A percentile compares a stretch with the other conserved stretches of the same genome.
These are phyloP conservation scores for Diddensiella caesifluorescens DNA, from an alignment of 805 yeast species.

Conservation along the genomic window DNA sequence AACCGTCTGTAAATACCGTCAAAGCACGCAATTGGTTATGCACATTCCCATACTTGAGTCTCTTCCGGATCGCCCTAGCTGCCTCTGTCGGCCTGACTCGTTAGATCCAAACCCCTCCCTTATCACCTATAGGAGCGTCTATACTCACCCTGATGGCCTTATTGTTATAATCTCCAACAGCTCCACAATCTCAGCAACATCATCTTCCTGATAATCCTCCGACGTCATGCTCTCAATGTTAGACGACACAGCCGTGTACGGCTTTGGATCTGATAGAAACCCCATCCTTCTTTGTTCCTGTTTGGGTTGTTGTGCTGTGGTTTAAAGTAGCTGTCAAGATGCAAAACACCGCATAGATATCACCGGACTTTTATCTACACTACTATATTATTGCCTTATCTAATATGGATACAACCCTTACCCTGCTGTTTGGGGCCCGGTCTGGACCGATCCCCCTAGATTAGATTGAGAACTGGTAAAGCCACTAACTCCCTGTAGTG, in stretches of 20 bases:
- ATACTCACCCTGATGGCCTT: conserved; percentile 36
- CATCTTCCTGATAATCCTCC: conserved; percentile 32
- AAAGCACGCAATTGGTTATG: conserved; percentile 65
- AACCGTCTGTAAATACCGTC: conserved; percentile 32
- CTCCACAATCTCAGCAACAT: conserved; percentile 49
- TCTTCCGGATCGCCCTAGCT: conserved; percentile 85
- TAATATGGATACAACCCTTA: too few relatives aligned
- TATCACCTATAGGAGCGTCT: too few relatives aligned
- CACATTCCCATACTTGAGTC: conserved; percentile 73
- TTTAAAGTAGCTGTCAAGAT: too few relatives aligned
- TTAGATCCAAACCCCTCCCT: conserved; percentile 12
- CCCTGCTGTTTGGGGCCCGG: too few relatives aligned
- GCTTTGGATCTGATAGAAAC: conserved; percentile 34
- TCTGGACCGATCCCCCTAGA: too few relatives aligned
- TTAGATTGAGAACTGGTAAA: too few relatives aligned
- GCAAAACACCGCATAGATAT: too few relatives aligned
- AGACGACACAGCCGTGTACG: conserved; percentile 40
- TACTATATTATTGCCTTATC: too few relatives aligned
- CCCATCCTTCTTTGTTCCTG: too few relatives aligned
- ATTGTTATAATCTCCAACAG: conserved; percentile 49
- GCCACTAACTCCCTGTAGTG: too few relatives aligned
- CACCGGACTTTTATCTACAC: too few relatives aligned
- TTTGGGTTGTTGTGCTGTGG: too few relatives aligned
- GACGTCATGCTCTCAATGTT: conserved; percentile 35
- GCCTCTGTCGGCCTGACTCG: conserved; percentile 60